Percentiles rank a stretch among this genome's conserved stretches.
Evolutionary conservation across 371 early-diverging fungal species (phyloP).

Genomic region (Apophysomyces variabilis): DNA sequence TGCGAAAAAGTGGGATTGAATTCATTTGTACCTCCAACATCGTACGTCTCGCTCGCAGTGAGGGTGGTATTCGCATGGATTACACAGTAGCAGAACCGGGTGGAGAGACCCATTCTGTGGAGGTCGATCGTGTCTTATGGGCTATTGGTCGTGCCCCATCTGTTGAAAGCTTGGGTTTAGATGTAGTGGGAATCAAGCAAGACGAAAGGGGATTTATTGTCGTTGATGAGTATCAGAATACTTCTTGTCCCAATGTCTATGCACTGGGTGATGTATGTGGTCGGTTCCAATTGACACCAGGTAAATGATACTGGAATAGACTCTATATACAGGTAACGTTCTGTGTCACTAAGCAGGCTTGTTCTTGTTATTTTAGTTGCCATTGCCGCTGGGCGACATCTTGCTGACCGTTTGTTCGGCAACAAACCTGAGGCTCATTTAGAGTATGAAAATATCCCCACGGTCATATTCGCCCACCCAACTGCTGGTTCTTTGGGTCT

Average conservation of each 20-base stretch:
- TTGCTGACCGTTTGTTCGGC: constrained; percentile 94
- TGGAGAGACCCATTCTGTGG: constrained; percentile 33
- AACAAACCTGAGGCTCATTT: constrained; percentile 70
- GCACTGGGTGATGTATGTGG: constrained; percentile 97
- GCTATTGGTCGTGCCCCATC: constrained; percentile 90
- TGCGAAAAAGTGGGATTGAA: constrained; percentile 71
- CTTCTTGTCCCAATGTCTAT: constrained; percentile 70
- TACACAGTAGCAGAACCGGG: constrained; percentile 40
- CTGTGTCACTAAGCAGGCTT: not conserved
- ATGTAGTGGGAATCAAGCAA: constrained; percentile 64
- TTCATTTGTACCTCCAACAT: constrained; percentile 70
- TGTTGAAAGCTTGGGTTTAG: constrained; percentile 71
- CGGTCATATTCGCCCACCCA: constrained; percentile 97
- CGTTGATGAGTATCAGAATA: constrained; percentile 90
- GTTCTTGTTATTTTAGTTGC: constrained; percentile 58
- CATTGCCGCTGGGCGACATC: constrained; percentile 93
- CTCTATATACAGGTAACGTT: not conserved
- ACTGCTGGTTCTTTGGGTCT: constrained; percentile 90
- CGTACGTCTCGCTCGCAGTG: constrained; percentile 36
- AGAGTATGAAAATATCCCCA: constrained; percentile 93
- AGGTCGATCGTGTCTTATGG: constrained; percentile 79
- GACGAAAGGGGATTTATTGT: constrained; percentile 72
- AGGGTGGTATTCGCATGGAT: constrained; percentile 42
- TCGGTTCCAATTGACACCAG: constrained; percentile 91
- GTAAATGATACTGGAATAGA: constrained; percentile 26